Percentiles rank a stretch among this genome's conserved stretches.
phyloP scores from a whole-genome alignment of 2,329 filamentous ascomycete species.

The Ceratocystiopsis sp. region DNA sequence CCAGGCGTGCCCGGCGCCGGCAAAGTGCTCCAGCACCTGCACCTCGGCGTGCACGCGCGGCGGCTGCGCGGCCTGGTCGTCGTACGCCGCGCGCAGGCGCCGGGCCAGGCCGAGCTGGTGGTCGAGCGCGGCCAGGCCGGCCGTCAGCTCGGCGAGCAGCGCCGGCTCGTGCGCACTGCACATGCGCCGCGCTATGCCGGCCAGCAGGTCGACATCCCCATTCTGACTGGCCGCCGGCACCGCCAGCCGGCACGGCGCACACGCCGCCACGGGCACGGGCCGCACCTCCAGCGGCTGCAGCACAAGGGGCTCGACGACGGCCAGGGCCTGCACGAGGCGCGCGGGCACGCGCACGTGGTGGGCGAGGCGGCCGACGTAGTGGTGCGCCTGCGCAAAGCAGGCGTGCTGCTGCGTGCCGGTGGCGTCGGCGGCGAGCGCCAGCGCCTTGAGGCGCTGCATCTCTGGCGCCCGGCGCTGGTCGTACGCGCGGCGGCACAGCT shows the following conservation, averaged over 20 bases:
- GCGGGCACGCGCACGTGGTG: slow-evolving; percentile 22
- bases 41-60: slow-evolving; percentile 28
- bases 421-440: neutral
- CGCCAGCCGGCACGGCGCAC: slow-evolving; percentile 7
- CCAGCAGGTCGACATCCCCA: neutral
- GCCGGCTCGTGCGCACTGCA: slow-evolving; percentile 4
- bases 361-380: slow-evolving; percentile 28
- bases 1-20: slow-evolving; percentile 18
- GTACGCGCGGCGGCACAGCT: slow-evolving; percentile 4
- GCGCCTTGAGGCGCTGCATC: slow-evolving; percentile 1
- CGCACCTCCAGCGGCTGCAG: slow-evolving; percentile 13
- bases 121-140: slow-evolving; percentile 13
- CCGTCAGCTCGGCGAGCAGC: slow-evolving; percentile 2
- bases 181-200: slow-evolving; percentile 10
- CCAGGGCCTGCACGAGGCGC: slow-evolving; percentile 19
- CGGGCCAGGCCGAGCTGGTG: slow-evolving; percentile 11
- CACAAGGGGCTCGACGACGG: slow-evolving; percentile 16
- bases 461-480: slow-evolving; percentile 6
- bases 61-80: slow-evolving; percentile 10
- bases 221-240: neutral
- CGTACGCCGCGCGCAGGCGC: slow-evolving; percentile 13
- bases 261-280: slow-evolving; percentile 6
- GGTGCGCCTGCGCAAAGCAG: slow-evolving; percentile 17
- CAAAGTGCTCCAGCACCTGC: slow-evolving; percentile 29
- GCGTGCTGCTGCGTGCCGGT: neutral